A percentile compares a stretch with the other conserved stretches of the same genome.
phyloP scores from a whole-genome alignment of 1,139 yeast species.

The Arxiozyma telluris region DNA sequence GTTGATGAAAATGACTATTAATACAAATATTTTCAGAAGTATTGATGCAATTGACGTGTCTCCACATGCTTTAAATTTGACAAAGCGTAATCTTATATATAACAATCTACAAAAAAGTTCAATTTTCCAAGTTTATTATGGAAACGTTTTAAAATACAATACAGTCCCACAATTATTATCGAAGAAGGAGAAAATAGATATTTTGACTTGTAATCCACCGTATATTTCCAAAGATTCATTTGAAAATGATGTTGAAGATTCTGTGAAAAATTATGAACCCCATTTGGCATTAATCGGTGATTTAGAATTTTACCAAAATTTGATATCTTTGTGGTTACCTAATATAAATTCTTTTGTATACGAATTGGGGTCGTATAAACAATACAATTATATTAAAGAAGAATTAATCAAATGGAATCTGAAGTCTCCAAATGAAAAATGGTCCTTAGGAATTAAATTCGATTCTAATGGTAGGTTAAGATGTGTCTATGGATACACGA shows the following conservation, averaged over 20 bases:
- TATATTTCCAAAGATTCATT: conserved; percentile 54
- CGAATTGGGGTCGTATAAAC: conserved; percentile 37
- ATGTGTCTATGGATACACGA: conserved; percentile 27
- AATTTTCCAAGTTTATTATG: neutral
- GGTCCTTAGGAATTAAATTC: conserved; percentile 25
- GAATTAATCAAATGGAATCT: conserved; percentile 4
- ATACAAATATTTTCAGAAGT: conserved; percentile 4
- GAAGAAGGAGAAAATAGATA: conserved; percentile 31
- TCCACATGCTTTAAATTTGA: conserved; percentile 41
- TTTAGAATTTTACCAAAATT: conserved; percentile 54
- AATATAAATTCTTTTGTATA: conserved; percentile 32
- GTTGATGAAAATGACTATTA: conserved; percentile 33
- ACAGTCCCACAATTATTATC: neutral
- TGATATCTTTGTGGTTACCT: conserved; percentile 35
- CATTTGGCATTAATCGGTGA: conserved; percentile 67
- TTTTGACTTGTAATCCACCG: conserved; percentile 83
- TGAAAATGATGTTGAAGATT: conserved; percentile 36
- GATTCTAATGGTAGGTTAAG: conserved; percentile 33
- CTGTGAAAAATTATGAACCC: conserved; percentile 73
- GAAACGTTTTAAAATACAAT: neutral
- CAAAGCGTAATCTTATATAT: conserved; percentile 21
- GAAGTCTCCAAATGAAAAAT: conserved; percentile 6
- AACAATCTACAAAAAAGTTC: neutral
- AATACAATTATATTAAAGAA: conserved; percentile 20
- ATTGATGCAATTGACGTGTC: conserved; percentile 57